A percentile compares a stretch with the other conserved stretches of the same genome.
phyloP scores from a whole-genome alignment of 2,329 filamentous ascomycete genomes.

The Aspergillus hortae region DNA sequence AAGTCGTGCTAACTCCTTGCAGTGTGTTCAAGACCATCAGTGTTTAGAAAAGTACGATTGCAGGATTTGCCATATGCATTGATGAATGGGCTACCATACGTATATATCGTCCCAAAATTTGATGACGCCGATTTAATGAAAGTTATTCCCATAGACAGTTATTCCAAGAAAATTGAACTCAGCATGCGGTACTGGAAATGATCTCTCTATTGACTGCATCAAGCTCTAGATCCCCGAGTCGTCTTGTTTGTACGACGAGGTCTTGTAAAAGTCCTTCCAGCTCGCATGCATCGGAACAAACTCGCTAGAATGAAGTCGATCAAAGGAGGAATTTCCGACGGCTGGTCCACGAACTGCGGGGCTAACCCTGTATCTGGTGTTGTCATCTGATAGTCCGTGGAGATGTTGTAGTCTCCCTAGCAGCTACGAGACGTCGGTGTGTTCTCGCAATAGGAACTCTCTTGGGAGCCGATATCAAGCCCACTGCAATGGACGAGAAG shows the following conservation, averaged over 20 bases:
- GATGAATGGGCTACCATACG: neutral
- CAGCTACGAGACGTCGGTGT: neutral
- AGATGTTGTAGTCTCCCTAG: neutral
- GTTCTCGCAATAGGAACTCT: neutral
- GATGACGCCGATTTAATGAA: neutral
- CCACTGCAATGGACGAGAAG: too few relatives aligned
- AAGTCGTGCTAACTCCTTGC: conserved; percentile 16
- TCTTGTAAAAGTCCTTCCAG: neutral
- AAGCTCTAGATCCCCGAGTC: neutral
- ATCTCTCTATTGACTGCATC: neutral
- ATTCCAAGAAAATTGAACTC: neutral
- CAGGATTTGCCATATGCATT: too few relatives aligned
- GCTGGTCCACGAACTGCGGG: conserved; percentile 6
- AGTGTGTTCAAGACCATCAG: conserved; percentile 81
- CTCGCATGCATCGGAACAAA: neutral
- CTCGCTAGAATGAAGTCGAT: neutral
- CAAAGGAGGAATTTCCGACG: conserved; percentile 3
- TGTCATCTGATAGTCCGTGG: neutral
- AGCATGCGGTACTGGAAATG: neutral
- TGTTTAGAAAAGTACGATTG: conserved; percentile 49
- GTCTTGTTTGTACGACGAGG: neutral
- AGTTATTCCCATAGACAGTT: neutral
- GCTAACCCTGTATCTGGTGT: neutral
- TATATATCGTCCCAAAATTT: neutral
- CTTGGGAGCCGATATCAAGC: neutral